phyloP scores from a whole-genome alignment of 2,329 filamentous ascomycete species.

The Aureobasidium sp. region DNA sequence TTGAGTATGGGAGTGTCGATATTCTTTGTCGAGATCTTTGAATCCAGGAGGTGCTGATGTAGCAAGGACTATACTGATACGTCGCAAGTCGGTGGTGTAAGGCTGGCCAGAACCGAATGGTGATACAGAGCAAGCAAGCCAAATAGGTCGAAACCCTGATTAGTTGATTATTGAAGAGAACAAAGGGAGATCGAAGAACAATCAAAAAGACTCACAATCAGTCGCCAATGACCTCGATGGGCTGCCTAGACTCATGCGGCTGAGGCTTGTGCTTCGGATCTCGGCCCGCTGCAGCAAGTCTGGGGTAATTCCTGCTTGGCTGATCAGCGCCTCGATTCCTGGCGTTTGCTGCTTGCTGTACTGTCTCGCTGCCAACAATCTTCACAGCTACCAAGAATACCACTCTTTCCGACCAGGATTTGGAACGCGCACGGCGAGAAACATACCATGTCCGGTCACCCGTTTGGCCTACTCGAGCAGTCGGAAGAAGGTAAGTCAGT shows the following conservation, averaged over 20 bases:
- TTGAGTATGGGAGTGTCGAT: background rate
- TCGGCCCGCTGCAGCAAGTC: background rate
- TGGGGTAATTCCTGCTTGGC: slow-evolving; percentile 5
- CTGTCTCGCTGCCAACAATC: background rate
- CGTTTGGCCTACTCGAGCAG: slow-evolving; percentile 57
- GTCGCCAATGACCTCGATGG: background rate
- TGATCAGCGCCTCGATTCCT: background rate
- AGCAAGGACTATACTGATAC: background rate
- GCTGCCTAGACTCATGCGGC: background rate
- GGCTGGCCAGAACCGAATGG: background rate
- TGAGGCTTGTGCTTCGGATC: background rate
- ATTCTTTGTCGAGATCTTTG: background rate
- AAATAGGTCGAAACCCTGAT: background rate
- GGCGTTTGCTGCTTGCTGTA: background rate
- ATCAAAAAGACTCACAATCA: background rate
- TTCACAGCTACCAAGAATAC: background rate
- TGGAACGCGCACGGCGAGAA: too few species aligned
- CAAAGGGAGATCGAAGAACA: background rate
- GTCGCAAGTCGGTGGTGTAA: background rate
- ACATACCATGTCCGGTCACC: slow-evolving; percentile 1
- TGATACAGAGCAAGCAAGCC: background rate
- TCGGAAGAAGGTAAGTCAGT: slow-evolving; percentile 50
- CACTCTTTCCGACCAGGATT: too few species aligned
- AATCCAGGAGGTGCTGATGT: background rate
- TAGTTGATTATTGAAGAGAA: background rate